These are phyloP conservation scores for Pycnococcus provasolii DNA, from an alignment of 139 green algal genomes.

Conservation along the genomic window DNA sequence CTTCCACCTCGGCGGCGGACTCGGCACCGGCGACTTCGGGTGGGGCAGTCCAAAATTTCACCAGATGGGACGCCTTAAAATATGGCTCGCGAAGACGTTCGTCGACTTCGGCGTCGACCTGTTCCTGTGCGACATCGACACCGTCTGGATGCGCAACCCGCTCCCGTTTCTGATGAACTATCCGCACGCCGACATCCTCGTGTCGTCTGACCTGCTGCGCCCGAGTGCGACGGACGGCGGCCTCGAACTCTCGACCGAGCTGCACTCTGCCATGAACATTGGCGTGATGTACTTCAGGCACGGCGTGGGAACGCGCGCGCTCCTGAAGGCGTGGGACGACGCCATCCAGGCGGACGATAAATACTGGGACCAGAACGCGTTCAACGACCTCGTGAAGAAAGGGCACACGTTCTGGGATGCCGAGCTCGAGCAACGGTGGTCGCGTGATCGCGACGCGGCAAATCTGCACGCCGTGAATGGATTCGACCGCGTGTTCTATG, in stretches of 20 bases:
- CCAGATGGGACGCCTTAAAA: slow-evolving; percentile 85
- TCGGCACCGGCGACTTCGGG: slow-evolving; percentile 70
- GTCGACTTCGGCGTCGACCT: slow-evolving; percentile 53
- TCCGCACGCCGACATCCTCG: slow-evolving; percentile 65
- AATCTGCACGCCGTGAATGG: background rate
- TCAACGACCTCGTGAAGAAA: slow-evolving; percentile 62
- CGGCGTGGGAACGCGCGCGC: slow-evolving; percentile 9
- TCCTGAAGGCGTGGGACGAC: slow-evolving; percentile 55
- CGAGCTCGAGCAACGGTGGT: no score
- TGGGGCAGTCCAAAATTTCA: slow-evolving; percentile 79
- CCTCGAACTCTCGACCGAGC: slow-evolving; percentile 48
- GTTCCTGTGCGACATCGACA: slow-evolving; percentile 82
- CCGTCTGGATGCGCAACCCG: slow-evolving; percentile 47
- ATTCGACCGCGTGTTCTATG: slow-evolving; percentile 32
- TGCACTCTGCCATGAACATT: slow-evolving; percentile 60
- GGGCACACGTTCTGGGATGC: background rate
- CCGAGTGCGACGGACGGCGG: slow-evolving; percentile 24
- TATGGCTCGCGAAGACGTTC: slow-evolving; percentile 65
- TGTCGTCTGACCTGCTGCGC: slow-evolving; percentile 54
- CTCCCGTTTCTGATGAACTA: slow-evolving; percentile 22
- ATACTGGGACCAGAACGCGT: slow-evolving; percentile 83
- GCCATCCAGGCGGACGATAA: slow-evolving; percentile 57
- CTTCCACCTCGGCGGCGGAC: slow-evolving; percentile 69
- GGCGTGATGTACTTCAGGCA: slow-evolving; percentile 75
- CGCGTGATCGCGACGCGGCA: no score